A percentile compares a stretch with the other conserved stretches of the same genome.
Evolutionary conservation across 2,329 filamentous ascomycete genomes (phyloP).

Genomic region (Colletotrichum sp.): DNA sequence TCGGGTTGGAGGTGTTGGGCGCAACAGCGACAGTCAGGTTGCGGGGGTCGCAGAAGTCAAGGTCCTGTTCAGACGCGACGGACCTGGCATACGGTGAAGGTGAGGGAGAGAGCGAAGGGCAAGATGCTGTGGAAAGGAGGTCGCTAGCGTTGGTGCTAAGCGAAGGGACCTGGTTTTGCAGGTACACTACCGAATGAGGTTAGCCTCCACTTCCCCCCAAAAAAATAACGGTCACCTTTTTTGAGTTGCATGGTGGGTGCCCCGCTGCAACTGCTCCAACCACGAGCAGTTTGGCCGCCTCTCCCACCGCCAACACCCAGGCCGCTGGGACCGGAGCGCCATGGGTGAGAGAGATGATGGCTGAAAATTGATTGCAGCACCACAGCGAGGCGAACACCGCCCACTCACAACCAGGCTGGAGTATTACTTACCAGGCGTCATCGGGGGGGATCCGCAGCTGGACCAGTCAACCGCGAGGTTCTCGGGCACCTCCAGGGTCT

Average conservation of each 20-base stretch:
- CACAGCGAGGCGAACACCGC: background rate
- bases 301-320: background rate
- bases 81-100: constrained; percentile 79
- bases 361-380: background rate
- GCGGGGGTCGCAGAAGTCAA: constrained; percentile 90
- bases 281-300: background rate
- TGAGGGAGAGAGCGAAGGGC: constrained; percentile 86
- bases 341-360: background rate
- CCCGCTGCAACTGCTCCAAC: constrained; percentile 3
- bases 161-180: constrained; percentile 61
- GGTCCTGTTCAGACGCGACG: constrained; percentile 71
- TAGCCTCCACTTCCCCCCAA: constrained; percentile 33
- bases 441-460: constrained; percentile 78
- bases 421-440: constrained; percentile 82
- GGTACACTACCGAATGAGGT: constrained; percentile 50
- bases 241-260: background rate
- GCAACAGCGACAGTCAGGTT: constrained; percentile 75
- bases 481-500: constrained; percentile 75
- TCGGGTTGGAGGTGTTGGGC: constrained; percentile 51
- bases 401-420: background rate
- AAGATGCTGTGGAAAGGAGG: constrained; percentile 76
- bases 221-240: background rate
- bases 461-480: constrained; percentile 80
- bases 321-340: background rate
- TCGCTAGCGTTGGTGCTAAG: constrained; percentile 70